phyloP scores from a whole-genome alignment of 2,329 filamentous ascomycete genomes.

The Microsporum canis region DNA sequence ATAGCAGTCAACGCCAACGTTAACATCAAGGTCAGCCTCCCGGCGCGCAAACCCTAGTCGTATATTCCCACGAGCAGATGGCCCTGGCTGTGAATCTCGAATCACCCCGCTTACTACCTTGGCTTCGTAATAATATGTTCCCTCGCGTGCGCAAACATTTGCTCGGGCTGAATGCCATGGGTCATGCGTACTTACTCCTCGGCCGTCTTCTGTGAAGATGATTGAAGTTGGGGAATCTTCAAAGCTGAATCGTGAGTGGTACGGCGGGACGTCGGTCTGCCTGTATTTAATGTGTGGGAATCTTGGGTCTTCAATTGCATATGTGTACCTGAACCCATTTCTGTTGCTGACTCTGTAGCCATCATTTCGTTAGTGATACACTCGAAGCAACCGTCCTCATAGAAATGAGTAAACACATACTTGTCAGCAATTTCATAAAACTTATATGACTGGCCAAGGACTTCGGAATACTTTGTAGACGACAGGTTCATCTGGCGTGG shows the following conservation, averaged over 20 bases:
- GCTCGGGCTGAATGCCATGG: conserved; percentile 84
- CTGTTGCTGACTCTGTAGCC: conserved; percentile 47
- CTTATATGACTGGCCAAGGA: conserved; percentile 28
- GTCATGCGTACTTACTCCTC: conserved; percentile 76
- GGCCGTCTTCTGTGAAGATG: conserved; percentile 64
- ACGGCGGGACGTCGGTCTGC: conserved; percentile 74
- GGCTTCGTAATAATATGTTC: conserved; percentile 88
- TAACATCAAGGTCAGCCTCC: conserved; percentile 38
- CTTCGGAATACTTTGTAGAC: conserved; percentile 26
- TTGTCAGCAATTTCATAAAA: conserved; percentile 37
- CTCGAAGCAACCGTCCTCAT: background rate
- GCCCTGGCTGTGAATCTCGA: conserved; percentile 15
- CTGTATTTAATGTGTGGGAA: conserved; percentile 88
- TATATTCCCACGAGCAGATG: conserved; percentile 33
- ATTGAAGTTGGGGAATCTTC: conserved; percentile 83
- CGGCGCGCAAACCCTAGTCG: conserved; percentile 39
- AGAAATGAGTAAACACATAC: background rate
- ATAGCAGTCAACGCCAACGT: conserved; percentile 83
- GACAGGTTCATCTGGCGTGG: conserved; percentile 32
- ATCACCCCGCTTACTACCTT: conserved; percentile 63
- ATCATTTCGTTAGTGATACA: background rate
- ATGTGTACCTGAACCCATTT: conserved; percentile 71
- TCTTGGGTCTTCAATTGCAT: conserved; percentile 77
- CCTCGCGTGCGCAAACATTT: conserved; percentile 82
- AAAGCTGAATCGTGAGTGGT: conserved; percentile 74